Evolutionary conservation across 2,329 filamentous ascomycete genomes (phyloP).

Genomic region (Penicillium sclerotiorum): DNA sequence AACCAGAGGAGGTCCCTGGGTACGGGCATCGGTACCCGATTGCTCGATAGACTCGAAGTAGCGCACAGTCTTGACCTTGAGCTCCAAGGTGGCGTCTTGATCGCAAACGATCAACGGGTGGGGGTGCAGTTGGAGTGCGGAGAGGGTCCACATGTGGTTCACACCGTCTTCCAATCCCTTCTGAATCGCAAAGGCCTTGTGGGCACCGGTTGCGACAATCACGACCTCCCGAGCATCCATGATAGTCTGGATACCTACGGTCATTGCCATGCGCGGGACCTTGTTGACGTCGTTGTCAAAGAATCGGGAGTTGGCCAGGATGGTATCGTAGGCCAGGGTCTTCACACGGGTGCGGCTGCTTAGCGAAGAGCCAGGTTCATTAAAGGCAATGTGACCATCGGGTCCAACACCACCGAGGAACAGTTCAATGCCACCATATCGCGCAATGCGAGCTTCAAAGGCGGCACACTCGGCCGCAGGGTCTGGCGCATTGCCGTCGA

Average conservation of each 20-base stretch:
- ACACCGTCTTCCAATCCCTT: constrained; percentile 79
- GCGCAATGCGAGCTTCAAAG: constrained; percentile 77
- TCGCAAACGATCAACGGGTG: constrained; percentile 83
- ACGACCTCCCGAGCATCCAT: constrained; percentile 80
- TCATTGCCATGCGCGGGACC: constrained; percentile 81
- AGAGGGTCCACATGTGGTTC: constrained; percentile 91
- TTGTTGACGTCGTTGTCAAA: constrained; percentile 73
- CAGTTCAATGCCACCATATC: constrained; percentile 76
- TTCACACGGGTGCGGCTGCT: constrained; percentile 80
- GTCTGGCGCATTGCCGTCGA: constrained; percentile 77
- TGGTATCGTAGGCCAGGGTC: constrained; percentile 84
- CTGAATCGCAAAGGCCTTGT: constrained; percentile 78
- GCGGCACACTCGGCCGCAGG: constrained; percentile 75
- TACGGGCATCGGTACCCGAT: constrained; percentile 55
- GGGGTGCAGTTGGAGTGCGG: constrained; percentile 76
- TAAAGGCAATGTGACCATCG: constrained; percentile 88
- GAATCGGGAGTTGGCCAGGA: constrained; percentile 82
- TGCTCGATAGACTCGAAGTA: constrained; percentile 74
- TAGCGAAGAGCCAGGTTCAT: constrained; percentile 81
- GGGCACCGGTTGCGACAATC: constrained; percentile 77
- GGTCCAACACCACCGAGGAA: constrained; percentile 84
- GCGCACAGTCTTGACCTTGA: constrained; percentile 73
- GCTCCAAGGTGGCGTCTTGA: constrained; percentile 73
- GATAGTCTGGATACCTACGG: constrained; percentile 81
- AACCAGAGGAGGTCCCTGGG: constrained; percentile 47